A percentile compares a stretch with the other conserved stretches of the same genome.
Conservation (phyloP, 2,329 filamentous ascomycete genomes). For the Colletotrichum coccodes region DNA sequence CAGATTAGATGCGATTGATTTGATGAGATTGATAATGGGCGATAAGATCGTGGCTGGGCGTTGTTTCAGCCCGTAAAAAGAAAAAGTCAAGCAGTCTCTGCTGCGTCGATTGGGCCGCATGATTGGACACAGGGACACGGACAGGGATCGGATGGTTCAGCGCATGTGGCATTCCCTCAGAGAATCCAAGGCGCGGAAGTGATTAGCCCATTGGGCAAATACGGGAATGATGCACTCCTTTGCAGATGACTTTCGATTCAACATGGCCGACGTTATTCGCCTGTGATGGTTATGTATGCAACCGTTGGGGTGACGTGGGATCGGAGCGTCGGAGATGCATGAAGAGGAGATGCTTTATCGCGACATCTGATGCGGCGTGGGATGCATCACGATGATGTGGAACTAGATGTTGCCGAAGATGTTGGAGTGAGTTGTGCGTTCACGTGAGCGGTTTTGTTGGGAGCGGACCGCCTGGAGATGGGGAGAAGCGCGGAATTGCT, state of each 20-base stretch:
- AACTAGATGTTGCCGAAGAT: not conserved
- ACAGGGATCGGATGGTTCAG: slow-evolving; percentile 1
- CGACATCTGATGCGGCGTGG: not conserved
- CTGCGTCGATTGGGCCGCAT: not conserved
- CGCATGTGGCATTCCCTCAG: not conserved
- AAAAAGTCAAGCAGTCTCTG: not conserved
- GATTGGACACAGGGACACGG: slow-evolving; percentile 3
- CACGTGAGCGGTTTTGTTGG: slow-evolving; percentile 10
- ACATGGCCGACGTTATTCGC: not conserved
- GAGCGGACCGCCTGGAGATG: not conserved
- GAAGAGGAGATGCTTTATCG: not conserved
- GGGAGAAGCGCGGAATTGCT: slow-evolving; percentile 22
- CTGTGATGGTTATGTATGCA: not conserved
- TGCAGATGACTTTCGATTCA: not conserved
- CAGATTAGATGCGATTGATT: slow-evolving; percentile 35
- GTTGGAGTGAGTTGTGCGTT: not conserved
- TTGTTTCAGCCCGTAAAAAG: not conserved
- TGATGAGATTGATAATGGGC: slow-evolving; percentile 33
- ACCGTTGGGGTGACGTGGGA: not conserved
- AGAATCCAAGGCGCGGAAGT: not conserved
- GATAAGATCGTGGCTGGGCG: slow-evolving; percentile 18
- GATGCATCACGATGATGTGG: not conserved
- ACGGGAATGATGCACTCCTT: not conserved
- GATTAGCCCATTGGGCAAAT: not conserved
- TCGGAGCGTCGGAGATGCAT: not conserved